Conservation (phyloP, 2,329 filamentous ascomycete genomes). For the Penicillium sp. region DNA sequence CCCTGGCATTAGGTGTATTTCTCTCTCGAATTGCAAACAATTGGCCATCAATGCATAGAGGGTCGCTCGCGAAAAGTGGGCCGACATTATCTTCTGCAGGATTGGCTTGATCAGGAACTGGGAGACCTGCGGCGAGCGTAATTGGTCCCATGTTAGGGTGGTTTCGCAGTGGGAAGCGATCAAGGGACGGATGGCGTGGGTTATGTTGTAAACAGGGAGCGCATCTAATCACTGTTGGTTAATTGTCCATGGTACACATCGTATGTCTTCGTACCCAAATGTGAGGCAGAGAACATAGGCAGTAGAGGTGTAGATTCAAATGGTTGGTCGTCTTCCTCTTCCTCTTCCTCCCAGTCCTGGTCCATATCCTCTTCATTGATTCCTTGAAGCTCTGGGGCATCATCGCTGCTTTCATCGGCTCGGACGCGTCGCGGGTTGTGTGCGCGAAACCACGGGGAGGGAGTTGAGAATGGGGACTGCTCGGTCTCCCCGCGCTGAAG, state of each 20-base stretch:
- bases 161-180: conserved; percentile 86
- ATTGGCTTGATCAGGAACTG: conserved; percentile 96
- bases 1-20: conserved; percentile 75
- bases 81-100: conserved; percentile 78
- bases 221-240: conserved; percentile 57
- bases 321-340: conserved; percentile 39
- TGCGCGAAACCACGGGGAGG: conserved; percentile 18
- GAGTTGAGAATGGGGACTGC: conserved; percentile 15
- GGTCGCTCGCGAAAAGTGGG: conserved; percentile 82
- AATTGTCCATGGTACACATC: neutral
- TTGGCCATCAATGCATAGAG: conserved; percentile 91
- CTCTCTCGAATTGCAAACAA: conserved; percentile 87
- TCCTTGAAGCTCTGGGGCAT: conserved; percentile 27
- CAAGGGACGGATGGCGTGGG: conserved; percentile 82
- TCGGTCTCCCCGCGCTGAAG: conserved; percentile 17
- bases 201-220: conserved; percentile 84
- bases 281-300: conserved; percentile 75
- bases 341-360: conserved; percentile 39
- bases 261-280: conserved; percentile 60
- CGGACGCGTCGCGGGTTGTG: conserved; percentile 8
- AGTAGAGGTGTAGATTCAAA: conserved; percentile 56
- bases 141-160: conserved; percentile 88
- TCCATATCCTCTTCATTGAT: conserved; percentile 42
- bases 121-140: conserved; percentile 91
- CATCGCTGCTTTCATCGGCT: conserved; percentile 13